A percentile compares a stretch with the other conserved stretches of the same genome.
phyloP scores from a whole-genome alignment of 2,329 filamentous ascomycete species.

The Colletotrichum sp. region DNA sequence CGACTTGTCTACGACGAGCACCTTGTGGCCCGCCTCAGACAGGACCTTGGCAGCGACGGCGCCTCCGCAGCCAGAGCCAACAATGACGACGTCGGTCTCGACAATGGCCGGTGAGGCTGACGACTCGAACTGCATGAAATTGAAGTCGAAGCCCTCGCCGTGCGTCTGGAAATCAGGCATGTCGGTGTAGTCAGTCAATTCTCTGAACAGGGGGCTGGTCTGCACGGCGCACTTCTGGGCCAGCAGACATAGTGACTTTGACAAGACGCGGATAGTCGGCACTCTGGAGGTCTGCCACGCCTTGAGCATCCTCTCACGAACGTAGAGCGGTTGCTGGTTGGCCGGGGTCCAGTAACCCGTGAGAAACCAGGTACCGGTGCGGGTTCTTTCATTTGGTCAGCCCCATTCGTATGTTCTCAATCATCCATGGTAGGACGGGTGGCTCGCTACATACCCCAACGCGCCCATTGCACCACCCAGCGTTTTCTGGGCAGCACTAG shows the following conservation, averaged over 20 bases:
- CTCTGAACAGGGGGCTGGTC: slow-evolving; percentile 57
- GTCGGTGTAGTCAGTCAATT: slow-evolving; percentile 63
- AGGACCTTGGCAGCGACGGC: slow-evolving; percentile 82
- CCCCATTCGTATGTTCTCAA: background rate
- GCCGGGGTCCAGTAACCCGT: slow-evolving; percentile 72
- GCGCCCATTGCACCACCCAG: slow-evolving; percentile 44
- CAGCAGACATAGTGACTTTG: slow-evolving; percentile 60
- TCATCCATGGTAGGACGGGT: background rate
- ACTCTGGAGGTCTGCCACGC: slow-evolving; percentile 66
- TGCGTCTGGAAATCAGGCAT: slow-evolving; percentile 56
- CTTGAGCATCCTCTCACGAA: slow-evolving; percentile 67
- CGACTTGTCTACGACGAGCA: slow-evolving; percentile 83
- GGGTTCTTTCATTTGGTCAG: slow-evolving; percentile 51
- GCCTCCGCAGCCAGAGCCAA: slow-evolving; percentile 88
- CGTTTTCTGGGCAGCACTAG: slow-evolving; percentile 34
- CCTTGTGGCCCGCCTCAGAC: slow-evolving; percentile 74
- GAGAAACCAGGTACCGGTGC: slow-evolving; percentile 66
- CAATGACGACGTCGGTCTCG: slow-evolving; percentile 81
- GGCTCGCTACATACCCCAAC: slow-evolving; percentile 45
- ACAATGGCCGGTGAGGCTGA: slow-evolving; percentile 56
- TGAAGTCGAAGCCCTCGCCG: slow-evolving; percentile 58
- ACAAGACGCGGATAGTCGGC: slow-evolving; percentile 57
- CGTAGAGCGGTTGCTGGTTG: slow-evolving; percentile 62
- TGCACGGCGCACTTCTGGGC: slow-evolving; percentile 60
- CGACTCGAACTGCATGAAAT: slow-evolving; percentile 63